Evolutionary conservation across 371 early-diverging fungal species (phyloP), one percentile per base, ranked within the genome.

Genomic region (Mortierella sp.): DNA sequence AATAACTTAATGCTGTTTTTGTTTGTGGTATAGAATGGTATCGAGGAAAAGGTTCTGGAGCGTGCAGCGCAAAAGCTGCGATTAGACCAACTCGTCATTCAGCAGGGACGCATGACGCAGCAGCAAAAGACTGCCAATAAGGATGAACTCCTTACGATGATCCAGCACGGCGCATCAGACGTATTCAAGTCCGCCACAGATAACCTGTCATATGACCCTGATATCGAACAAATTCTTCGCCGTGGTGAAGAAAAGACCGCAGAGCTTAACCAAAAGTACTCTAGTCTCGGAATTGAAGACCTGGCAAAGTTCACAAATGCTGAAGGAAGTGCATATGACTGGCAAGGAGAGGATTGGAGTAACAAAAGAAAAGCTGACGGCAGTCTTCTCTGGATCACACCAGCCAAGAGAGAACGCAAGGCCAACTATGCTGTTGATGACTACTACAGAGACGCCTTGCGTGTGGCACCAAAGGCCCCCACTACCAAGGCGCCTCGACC

Each of bases 21-120:
- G 49, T 54, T 30, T 32, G 24, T 52, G 20, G 30, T 35, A 24
- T 62, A 88, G 86, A 92, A 93, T 66, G 96, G 99, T 1, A 95
- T 99, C 73, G 99, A 99, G 84, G 99, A 99, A 83, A 98, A 96
- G 84, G 96, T 99, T 2, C 84, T 99, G 39, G 97, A 99, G 83
- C 91, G 96, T 63, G 98, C 99, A 20, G 94, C 97, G 39, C 96
- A 97, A 84, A 99, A 99, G 87, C 88, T 99, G 58, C 93, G 97
- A 32, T 88, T 99, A 37, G 99, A 99, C 84, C 97, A 99, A 84
- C 87, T 99, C 52, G 98, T 99, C 40, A 97, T 99, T 78, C 99
- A 99, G 83, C 97, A 97, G 78, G 96, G 97, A 2, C 92, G 95
- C 26, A 85, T 90, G 85, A 73, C 72, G 51, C 84, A 84, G 70